Evolutionary conservation across 1,284 basidiomycete genomes (phyloP).

Genomic region (Heterobasidion annosum): DNA sequence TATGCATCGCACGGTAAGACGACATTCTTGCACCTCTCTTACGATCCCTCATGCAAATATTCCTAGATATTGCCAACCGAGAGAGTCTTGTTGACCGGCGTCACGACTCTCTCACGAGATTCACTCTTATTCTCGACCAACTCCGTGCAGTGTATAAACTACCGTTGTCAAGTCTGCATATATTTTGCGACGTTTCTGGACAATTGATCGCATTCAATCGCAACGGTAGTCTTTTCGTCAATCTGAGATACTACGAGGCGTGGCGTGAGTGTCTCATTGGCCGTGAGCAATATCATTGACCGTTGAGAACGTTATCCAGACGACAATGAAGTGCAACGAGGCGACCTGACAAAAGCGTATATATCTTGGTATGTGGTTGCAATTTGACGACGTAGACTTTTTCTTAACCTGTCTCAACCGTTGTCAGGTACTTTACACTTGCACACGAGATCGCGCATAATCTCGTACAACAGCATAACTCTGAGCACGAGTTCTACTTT

Average conservation of each 20-base stretch:
- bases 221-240: conserved; percentile 84
- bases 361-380: conserved; percentile 56
- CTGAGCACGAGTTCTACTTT: conserved; percentile 92
- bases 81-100: conserved; percentile 41
- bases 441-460: conserved; percentile 92
- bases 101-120: conserved; percentile 52
- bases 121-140: conserved; percentile 52
- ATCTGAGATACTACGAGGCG: conserved; percentile 78
- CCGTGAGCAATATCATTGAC: not conserved
- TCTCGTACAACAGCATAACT: conserved; percentile 68
- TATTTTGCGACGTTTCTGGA: conserved; percentile 81
- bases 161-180: conserved; percentile 65
- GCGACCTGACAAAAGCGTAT: conserved; percentile 58
- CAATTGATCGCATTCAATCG: conserved; percentile 92
- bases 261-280: conserved; percentile 61
- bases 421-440: conserved; percentile 74
- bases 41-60: conserved; percentile 2
- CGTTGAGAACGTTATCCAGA: conserved; percentile 32
- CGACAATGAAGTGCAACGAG: conserved; percentile 55
- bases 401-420: no score
- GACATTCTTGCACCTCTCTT: not conserved
- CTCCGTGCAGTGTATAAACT: conserved; percentile 56
- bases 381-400: no score
- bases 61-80: conserved; percentile 44
- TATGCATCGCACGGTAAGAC: conserved; percentile 59